Evolutionary conservation across 1,139 yeast species (phyloP), one percentile per base, ranked within the genome.

Genomic region (Geotrichum fermentans): DNA sequence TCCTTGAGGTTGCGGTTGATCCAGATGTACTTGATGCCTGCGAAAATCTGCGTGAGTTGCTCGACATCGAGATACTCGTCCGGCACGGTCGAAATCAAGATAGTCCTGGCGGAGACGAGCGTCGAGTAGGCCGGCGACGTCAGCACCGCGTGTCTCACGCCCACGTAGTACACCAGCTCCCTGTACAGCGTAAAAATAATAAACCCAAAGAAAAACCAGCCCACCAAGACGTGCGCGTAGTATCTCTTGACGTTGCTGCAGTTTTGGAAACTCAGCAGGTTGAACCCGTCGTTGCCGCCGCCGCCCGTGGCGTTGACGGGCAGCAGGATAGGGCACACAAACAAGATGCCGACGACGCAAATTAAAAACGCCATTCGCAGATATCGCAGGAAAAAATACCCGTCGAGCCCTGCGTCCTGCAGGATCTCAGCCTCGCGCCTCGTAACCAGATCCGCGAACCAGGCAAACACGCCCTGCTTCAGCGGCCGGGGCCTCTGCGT

Each of bases 261-360:
- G 63, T 92, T 89, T 35, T 94, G 77, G 61, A 83, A 87, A 1
- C 96, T 81, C 55, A 88, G 75, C 57, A 77, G 74, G 66, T 92
- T 92, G 56, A 92, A 76, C 1, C 97, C 97, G 0, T 59, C 53
- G 47, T 74, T 66, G 28, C 72, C 71, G 43, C 72, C 70, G 45
- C 73, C 73, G 56, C 86, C 82, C 7, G 95, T 81, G 13, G 94
- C 95, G 65, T 89, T 87, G 45, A 92, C 83, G 0, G 98, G 94
- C 55, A 92, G 73, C 52, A 92, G 71, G 52, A 92, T 78, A 26
- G 96, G 92, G 78, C 87, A 80, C 16, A 82, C 68, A 18, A 83
- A 58, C 29, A 84, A 55, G 49, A 86, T 78, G 1, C 95, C 94
- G 11, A 81, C 61, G 8, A 81, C 60, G 26, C 85, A 77, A 44